phyloP scores from a whole-genome alignment of 495 filamentous ascomycete genomes.

The Clavariopsis aquatica region DNA sequence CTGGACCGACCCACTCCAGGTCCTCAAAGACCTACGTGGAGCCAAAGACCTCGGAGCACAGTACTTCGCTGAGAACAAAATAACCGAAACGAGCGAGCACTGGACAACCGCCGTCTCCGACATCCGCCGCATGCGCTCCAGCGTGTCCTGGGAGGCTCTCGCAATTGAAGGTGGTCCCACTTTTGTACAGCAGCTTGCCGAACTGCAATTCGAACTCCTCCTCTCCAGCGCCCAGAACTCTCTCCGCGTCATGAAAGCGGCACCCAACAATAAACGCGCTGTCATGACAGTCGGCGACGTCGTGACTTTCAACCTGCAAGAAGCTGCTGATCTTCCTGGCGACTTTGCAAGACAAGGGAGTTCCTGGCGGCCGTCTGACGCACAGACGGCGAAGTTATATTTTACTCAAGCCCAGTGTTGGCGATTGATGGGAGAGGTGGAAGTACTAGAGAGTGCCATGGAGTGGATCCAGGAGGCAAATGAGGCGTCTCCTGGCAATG shows the following conservation, averaged over 20 bases:
- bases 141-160: not conserved
- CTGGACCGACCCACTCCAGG: not conserved
- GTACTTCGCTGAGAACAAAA: not conserved
- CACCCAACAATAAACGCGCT: not conserved
- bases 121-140: not conserved
- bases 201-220: not conserved
- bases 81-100: not conserved
- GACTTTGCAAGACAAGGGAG: not conserved
- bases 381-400: not conserved
- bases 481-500: not conserved
- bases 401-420: not conserved
- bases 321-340: no score
- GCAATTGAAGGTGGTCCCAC: not conserved
- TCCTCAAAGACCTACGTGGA: not conserved
- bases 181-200: not conserved
- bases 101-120: not conserved
- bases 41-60: not conserved
- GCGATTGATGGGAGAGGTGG: not conserved
- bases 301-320: not conserved
- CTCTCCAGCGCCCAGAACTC: not conserved
- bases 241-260: not conserved
- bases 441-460: not conserved
- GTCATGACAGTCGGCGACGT: not conserved
- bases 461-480: not conserved
- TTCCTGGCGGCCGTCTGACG: not conserved